These are phyloP conservation scores for Tarenaya hassleriana DNA, from an alignment of 345 rosid genomes.

Conservation along the genomic window DNA sequence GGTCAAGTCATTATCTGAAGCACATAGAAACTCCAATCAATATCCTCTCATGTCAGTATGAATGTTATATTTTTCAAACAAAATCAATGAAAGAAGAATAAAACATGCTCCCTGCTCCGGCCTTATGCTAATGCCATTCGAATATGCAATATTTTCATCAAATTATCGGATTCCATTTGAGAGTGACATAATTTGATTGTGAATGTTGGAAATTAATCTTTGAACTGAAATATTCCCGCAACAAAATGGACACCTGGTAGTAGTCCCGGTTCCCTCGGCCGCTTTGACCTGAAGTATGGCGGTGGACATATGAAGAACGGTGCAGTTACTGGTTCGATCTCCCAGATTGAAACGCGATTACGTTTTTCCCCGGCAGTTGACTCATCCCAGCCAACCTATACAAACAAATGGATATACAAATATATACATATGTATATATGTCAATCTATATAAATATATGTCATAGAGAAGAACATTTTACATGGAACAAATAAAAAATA, in stretches of 20 bases:
- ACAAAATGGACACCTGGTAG: no score
- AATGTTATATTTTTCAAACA: no score
- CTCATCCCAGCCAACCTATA: slow-evolving; percentile 98
- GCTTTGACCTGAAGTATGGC: slow-evolving; percentile 88
- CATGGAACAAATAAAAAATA: slow-evolving; percentile 5
- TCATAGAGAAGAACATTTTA: slow-evolving; percentile 3
- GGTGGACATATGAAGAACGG: slow-evolving; percentile 97
- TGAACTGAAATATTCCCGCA: no score
- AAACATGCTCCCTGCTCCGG: slow-evolving; percentile 40
- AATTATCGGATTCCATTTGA: no score
- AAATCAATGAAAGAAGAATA: no score
- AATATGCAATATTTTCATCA: no score
- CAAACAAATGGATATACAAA: slow-evolving; percentile 10
- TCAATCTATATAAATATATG: not conserved
- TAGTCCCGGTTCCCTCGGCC: slow-evolving; percentile 83
- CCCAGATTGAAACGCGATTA: slow-evolving; percentile 88
- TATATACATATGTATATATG: no score
- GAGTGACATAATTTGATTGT: no score
- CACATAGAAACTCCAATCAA: not conserved
- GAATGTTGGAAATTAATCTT: no score
- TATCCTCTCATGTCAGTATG: no score
- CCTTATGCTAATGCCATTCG: no score
- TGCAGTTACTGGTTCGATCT: slow-evolving; percentile 77
- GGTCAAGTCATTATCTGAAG: slow-evolving; percentile 63
- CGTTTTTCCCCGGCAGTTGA: slow-evolving; percentile 89